Conservation (phyloP, 2,329 filamentous ascomycete species). For the Phialocephala subalpina region DNA sequence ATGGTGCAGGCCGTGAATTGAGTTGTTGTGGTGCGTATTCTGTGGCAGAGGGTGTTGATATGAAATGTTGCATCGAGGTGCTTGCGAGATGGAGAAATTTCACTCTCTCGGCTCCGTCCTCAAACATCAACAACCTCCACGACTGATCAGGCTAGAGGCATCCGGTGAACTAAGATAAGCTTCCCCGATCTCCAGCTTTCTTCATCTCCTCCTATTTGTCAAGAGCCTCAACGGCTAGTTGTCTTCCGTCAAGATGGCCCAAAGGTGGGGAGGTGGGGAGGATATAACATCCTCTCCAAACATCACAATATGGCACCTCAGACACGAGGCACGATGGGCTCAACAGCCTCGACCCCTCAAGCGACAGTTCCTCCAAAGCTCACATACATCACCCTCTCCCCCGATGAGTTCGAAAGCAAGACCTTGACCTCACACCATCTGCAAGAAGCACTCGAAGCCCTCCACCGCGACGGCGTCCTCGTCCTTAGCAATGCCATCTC, state of each 20-base stretch:
- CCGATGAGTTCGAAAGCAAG: slow-evolving; percentile 27
- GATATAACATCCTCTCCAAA: neutral
- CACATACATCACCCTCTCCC: slow-evolving; percentile 25
- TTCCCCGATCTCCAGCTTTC: slow-evolving; percentile 4
- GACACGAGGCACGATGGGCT: neutral
- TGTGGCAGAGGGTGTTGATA: neutral
- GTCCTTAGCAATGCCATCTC: slow-evolving; percentile 63
- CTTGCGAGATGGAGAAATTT: neutral
- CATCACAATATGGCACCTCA: neutral
- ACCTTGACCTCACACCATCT: slow-evolving; percentile 50
- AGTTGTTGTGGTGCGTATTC: neutral
- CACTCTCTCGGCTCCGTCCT: neutral
- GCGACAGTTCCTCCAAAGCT: slow-evolving; percentile 1
- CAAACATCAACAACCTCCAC: neutral
- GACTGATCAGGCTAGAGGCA: neutral
- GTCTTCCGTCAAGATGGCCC: neutral
- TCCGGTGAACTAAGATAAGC: neutral
- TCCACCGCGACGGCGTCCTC: slow-evolving; percentile 83
- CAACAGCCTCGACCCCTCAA: neutral
- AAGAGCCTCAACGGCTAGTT: neutral
- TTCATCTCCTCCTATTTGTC: neutral
- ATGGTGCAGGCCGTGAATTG: neutral
- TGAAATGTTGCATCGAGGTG: neutral
- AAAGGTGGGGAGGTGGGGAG: slow-evolving; percentile 3
- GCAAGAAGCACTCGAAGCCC: slow-evolving; percentile 88